Evolutionary conservation across 805 yeast species (phyloP).

Genomic region (Teunomyces kruisii): DNA sequence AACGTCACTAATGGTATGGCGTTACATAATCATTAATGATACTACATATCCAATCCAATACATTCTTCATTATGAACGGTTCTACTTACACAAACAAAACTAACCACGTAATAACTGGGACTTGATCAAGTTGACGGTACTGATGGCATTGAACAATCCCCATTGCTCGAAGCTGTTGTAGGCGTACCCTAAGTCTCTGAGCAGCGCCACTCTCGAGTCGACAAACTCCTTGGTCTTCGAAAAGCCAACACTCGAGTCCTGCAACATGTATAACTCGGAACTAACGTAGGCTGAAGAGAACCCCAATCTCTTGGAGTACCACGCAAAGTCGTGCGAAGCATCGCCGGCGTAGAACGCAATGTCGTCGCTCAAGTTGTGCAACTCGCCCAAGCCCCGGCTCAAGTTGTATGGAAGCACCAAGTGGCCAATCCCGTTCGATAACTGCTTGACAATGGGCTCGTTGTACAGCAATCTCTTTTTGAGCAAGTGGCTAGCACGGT

Average conservation of each 20-base stretch:
- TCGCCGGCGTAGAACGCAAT: constrained; percentile 80
- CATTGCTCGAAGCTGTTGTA: constrained; percentile 75
- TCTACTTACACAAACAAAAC: background rate
- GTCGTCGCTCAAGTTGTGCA: constrained; percentile 80
- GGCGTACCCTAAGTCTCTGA: constrained; percentile 56
- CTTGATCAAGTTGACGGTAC: constrained; percentile 64
- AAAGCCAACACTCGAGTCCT: constrained; percentile 60
- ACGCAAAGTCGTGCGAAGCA: constrained; percentile 73
- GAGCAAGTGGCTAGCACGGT: constrained; percentile 44
- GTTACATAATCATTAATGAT: no score
- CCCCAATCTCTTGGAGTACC: constrained; percentile 87
- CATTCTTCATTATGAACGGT: background rate
- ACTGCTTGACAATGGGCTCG: constrained; percentile 41
- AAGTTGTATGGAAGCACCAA: constrained; percentile 66
- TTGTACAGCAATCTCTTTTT: constrained; percentile 55
- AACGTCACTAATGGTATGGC: no score
- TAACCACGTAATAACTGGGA: constrained; percentile 68
- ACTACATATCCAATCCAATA: background rate
- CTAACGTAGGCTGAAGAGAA: constrained; percentile 70
- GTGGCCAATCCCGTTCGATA: constrained; percentile 55
- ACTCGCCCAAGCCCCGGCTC: constrained; percentile 57
- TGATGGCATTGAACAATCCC: constrained; percentile 65
- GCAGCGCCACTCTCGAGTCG: constrained; percentile 52
- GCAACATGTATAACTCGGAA: constrained; percentile 77
- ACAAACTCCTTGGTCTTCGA: constrained; percentile 64